Base-by-base conservation (phyloP, 1,284 basidiomycete species). In the Sanghuangporus weigelae region DNA sequence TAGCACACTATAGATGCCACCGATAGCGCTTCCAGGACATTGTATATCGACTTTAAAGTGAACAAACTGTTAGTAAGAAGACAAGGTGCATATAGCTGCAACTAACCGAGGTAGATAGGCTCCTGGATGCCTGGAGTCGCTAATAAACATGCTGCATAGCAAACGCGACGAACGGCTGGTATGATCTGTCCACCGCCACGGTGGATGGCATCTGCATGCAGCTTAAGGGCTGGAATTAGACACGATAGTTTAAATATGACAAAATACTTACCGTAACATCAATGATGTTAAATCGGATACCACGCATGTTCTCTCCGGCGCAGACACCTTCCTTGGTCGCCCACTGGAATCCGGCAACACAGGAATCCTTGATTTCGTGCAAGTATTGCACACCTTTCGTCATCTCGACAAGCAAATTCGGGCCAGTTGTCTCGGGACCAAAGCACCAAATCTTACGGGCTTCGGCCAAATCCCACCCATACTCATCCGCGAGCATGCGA, bases 371-470 rank as follows among this genome's bases (percentile, higher is more conserved):
- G 86, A 99, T 99, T 86, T 99, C 97, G 76, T 93, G 95, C 70
- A 96, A 81, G 81, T 95, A 96, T 74, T 96, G 95, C 66, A 98
- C 96, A 85, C 95, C 96, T 87, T 99, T 99, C 74, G 97, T 98
- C 72, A 92, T 93, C 81, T 99, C 97, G 72, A 98, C 93, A 77
- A 99, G 82, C 78, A 99, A 77, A 83, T 99, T 99, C 68, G 97
- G 90, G 65, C 97, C 97, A 70, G 93, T 96, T 64, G 94, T 98
- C 72, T 99, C 97, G 69, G 97, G 97, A 73, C 96, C 96, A 84
- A 99, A 99, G 81, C 93, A 95, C 97, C 97, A 99, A 75, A 99
- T 98, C 87, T 98, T 98, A 77, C 97, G 87, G 71, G 97, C 97
- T 74, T 99, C 97, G 68, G 96, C 97, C 71, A 99, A 96, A 78